Evolutionary conservation across 2,329 filamentous ascomycete genomes (phyloP), one percentile per base, ranked within the genome.

Genomic region (Myriosclerotinia scirpicola): DNA sequence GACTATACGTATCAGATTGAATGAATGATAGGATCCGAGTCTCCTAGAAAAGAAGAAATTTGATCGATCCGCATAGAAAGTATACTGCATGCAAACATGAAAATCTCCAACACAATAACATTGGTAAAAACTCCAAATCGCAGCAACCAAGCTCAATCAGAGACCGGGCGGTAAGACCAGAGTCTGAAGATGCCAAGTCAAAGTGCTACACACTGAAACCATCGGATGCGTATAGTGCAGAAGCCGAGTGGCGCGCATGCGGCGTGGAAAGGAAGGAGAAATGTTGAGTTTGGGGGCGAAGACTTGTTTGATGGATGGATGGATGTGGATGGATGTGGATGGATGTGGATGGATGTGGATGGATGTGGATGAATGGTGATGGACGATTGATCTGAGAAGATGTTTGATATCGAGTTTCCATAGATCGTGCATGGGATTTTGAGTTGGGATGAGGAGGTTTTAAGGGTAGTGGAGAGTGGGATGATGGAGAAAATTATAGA

Each of bases 211-310:
- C 30, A 36, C n/a, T 40, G 17, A 54, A 54, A 54, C 9, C 15
- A 62, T 14, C 17, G 22, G 1, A 30, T 53, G 26, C 14, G 17
- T 8, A 11, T 26, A 40, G n/a, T 62, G 46, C 46, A 42, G n/a
- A 42, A 54, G 15, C 59, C 34, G 46, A 53, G 59, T 30, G 59
- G 15, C 34, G 26, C 36, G 34, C 30, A 30, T 30, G 36, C 5
- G 46, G 46, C 59, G 59, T 42, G 7, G 17, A 62, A 42, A 62
- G 7, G 17, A 62, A 42, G 53, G 30, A 34, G 30, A 34, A 34
- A 34, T 17, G 59, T 53, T 53, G 59, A 38, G 20, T 60, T 34
- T 58, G 22, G 30, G 20, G 22, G 30, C 30, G 44, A 17, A 40
- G 11, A 56, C 8, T 2, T 20, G 40, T 12, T 22, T 9, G 5